phyloP scores from a whole-genome alignment of 2,329 filamentous ascomycete species.

The Basipetospora chlamydospora region DNA sequence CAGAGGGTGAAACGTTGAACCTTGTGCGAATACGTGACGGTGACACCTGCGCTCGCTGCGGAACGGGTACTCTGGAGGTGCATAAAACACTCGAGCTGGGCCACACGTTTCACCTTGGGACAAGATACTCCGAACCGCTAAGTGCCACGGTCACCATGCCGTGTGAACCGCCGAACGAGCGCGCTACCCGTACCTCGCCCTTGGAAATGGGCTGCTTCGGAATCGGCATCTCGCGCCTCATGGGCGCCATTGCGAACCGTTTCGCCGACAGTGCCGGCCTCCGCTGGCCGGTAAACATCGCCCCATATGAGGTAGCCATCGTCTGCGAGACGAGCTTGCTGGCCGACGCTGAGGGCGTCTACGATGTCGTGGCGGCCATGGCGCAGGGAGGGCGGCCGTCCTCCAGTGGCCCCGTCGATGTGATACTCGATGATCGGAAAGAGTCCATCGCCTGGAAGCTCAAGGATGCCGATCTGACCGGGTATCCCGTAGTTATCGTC shows the following conservation, averaged over 20 bases:
- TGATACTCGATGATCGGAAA: slow-evolving; percentile 58
- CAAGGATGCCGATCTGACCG: slow-evolving; percentile 75
- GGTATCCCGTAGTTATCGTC: slow-evolving; percentile 72
- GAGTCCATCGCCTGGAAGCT: slow-evolving; percentile 70
- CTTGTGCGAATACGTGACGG: slow-evolving; percentile 51
- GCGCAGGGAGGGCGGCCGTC: slow-evolving; percentile 1
- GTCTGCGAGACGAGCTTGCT: slow-evolving; percentile 35
- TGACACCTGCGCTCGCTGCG: slow-evolving; percentile 61
- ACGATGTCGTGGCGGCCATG: slow-evolving; percentile 38
- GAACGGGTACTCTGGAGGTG: slow-evolving; percentile 43
- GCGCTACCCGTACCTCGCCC: slow-evolving; percentile 21
- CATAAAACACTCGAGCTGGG: slow-evolving; percentile 76
- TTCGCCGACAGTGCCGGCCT: slow-evolving; percentile 58
- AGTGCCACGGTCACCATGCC: slow-evolving; percentile 41
- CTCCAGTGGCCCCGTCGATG: slow-evolving; percentile 32
- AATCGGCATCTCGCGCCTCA: slow-evolving; percentile 81
- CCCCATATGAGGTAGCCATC: slow-evolving; percentile 67
- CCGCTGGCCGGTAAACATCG: slow-evolving; percentile 77
- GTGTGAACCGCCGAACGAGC: slow-evolving; percentile 1
- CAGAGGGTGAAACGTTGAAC: slow-evolving; percentile 34
- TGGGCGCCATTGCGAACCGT: slow-evolving; percentile 71
- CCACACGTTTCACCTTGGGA: slow-evolving; percentile 89
- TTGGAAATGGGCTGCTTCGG: slow-evolving; percentile 96
- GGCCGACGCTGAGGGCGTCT: slow-evolving; percentile 40
- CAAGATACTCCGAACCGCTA: slow-evolving; percentile 69